Evolutionary conservation across 352 stramenopile species (phyloP), one percentile per base, ranked within the genome.

Genomic region (Albugo candida): DNA sequence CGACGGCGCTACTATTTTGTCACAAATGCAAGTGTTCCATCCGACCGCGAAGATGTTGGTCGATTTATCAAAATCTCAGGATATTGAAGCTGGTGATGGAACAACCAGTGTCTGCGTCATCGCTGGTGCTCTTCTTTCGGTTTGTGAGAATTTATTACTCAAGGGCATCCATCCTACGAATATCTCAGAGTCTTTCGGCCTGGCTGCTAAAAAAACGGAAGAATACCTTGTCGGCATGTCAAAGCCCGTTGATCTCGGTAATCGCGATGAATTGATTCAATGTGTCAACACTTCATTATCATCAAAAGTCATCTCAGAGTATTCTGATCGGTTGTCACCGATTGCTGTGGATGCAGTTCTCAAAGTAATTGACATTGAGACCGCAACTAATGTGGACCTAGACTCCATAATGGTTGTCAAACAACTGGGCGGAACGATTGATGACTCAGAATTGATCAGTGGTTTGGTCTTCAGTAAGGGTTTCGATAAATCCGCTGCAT

Each of bases 21-120:
- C 71, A 53, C 94, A 98, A 61, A 98, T 99, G 91, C 79, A 93
- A 58, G 85, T 97, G 56, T 94, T 96, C 57, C 96, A 99, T 72
- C 96, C 96, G n/a, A 96, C 94, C 18, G 96, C 95, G 42, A 98
- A 98, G 77, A 99, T 99, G 95, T 74, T 99, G 46, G 95, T 99
- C 53, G 93, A 99, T 56, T 75, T 99, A 38, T 97, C 85, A 54
- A 97, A 99, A 69, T 96, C 86, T 34, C 96, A 99, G 73, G 96
- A 99, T 60, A 98, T 99, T 59, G 95, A 99, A 66, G 96, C 95
- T 5, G 96, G 96, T 20, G 92, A 97, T 65, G 83, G 86, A 45
- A 99, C 95, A 6, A 99, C 95, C 13, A 96, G 81, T 17, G 95
- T 99, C 10, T 97, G 95, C 44, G 94, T 99, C 13, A 81, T 99